These are phyloP conservation scores for Gnaphalium uliginosum DNA, from an alignment of 129 eudicot species.

Conservation along the genomic window DNA sequence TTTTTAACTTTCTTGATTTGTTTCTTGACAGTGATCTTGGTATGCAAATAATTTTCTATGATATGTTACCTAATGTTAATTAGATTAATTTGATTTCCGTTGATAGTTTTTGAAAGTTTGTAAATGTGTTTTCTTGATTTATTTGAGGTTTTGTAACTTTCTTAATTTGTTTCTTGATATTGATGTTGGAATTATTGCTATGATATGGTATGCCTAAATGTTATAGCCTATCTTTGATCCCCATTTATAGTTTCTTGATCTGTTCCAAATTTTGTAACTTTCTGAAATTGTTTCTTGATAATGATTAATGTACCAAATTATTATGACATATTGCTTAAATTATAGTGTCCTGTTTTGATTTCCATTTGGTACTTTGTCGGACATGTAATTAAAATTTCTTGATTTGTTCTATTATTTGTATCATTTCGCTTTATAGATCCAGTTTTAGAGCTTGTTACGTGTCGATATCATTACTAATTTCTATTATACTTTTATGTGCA, in stretches of 20 bases:
- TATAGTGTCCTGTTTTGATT: neutral
- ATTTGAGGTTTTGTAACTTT: slow-evolving; percentile 9
- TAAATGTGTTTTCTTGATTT: neutral
- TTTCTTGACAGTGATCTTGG: neutral
- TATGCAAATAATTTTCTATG: neutral
- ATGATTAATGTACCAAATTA: neutral
- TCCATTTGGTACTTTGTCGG: neutral
- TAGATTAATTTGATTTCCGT: neutral
- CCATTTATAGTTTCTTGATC: neutral
- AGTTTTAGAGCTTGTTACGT: neutral
- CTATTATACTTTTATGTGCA: neutral
- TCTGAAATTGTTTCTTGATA: slow-evolving; percentile 8
- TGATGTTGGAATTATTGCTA: neutral
- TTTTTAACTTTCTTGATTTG: slow-evolving; percentile 12
- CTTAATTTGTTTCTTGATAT: slow-evolving; percentile 9
- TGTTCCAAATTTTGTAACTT: neutral
- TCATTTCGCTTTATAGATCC: neutral
- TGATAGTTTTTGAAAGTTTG: neutral
- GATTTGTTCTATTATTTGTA: neutral
- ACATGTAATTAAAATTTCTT: neutral
- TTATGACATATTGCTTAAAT: neutral
- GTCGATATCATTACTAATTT: neutral
- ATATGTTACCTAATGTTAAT: neutral
- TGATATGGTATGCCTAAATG: slow-evolving; percentile 1
- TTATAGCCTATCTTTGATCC: neutral